Percentiles rank a stretch among this genome's conserved stretches.
Evolutionary conservation across 345 rosid species (phyloP).

Genomic region (Microcos paniculata): DNA sequence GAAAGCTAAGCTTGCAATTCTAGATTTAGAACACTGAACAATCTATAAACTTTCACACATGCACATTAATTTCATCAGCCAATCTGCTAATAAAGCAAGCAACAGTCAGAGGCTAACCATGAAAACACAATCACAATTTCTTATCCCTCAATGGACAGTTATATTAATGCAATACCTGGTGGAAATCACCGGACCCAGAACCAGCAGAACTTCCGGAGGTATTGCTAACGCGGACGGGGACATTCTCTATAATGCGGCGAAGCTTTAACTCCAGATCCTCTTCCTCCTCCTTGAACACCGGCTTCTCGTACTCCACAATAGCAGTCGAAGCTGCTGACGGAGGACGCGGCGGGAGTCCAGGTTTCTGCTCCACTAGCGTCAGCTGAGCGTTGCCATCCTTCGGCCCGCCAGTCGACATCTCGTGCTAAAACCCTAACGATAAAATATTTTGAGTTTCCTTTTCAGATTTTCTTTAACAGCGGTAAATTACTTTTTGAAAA

Average conservation of each 20-base stretch:
- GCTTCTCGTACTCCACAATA: slow-evolving; percentile 71
- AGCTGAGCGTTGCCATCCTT: slow-evolving; percentile 52
- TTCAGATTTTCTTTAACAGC: too few species aligned
- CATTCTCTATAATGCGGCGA: slow-evolving; percentile 86
- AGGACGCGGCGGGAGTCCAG: slow-evolving; percentile 39
- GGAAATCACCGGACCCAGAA: slow-evolving; percentile 95
- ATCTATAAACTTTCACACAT: too few species aligned
- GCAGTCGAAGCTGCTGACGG: slow-evolving; percentile 45
- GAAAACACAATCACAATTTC: background rate
- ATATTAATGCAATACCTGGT: slow-evolving; percentile 53
- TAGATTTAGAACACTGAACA: background rate
- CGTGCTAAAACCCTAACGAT: slow-evolving; percentile 35
- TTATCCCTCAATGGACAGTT: background rate
- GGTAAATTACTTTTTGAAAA: too few species aligned
- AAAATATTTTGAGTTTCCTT: slow-evolving; percentile 20
- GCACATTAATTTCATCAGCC: background rate
- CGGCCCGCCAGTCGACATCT: slow-evolving; percentile 59
- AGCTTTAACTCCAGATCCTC: slow-evolving; percentile 94
- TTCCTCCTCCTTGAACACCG: slow-evolving; percentile 75
- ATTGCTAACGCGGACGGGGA: slow-evolving; percentile 91
- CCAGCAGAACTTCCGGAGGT: slow-evolving; percentile 99
- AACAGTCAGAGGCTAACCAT: background rate
- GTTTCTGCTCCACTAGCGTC: slow-evolving; percentile 43
- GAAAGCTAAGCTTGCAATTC: background rate
- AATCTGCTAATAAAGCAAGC: background rate